A percentile compares a stretch with the other conserved stretches of the same genome.
These are phyloP conservation scores for Gastrolobium villosum DNA, from an alignment of 306 rosid species.

Conservation along the genomic window DNA sequence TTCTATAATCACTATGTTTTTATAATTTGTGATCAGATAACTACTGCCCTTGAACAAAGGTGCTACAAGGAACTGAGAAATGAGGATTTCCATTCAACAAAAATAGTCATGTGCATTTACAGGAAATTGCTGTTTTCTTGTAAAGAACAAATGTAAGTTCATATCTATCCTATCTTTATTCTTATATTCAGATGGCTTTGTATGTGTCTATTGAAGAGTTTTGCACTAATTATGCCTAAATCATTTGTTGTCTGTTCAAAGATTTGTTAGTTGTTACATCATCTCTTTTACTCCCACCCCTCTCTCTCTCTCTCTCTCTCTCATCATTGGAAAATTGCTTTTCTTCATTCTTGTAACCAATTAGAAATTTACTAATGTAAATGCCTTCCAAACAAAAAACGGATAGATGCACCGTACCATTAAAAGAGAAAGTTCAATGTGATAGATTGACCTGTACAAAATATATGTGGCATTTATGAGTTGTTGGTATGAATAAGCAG, in stretches of 20 bases:
- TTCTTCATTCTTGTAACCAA: neutral
- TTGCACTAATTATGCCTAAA: slow-evolving; percentile 1
- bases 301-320: neutral
- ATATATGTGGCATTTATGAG: neutral
- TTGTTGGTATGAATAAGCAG: neutral
- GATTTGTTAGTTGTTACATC: slow-evolving; percentile 22
- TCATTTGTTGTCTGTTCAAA: neutral
- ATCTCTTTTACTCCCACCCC: neutral
- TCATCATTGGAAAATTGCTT: slow-evolving; percentile 2
- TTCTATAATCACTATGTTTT: slow-evolving; percentile 40
- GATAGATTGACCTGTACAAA: slow-evolving; percentile 6
- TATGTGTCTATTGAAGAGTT: neutral
- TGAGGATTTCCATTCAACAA: slow-evolving; percentile 75
- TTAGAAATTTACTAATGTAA: neutral
- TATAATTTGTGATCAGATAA: slow-evolving; percentile 68
- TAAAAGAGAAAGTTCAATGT: neutral
- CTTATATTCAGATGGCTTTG: slow-evolving; percentile 23
- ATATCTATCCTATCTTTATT: slow-evolving; percentile 39
- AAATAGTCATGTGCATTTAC: slow-evolving; percentile 88
- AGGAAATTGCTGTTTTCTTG: slow-evolving; percentile 82
- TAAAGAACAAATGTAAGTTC: slow-evolving; percentile 93
- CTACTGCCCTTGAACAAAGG: slow-evolving; percentile 85
- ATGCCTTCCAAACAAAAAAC: neutral
- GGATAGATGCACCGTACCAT: neutral
- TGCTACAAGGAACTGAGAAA: slow-evolving; percentile 91